A percentile compares a stretch with the other conserved stretches of the same genome.
These are phyloP conservation scores for Gonium pectorale DNA, from an alignment of 139 green algal genomes.

Conservation along the genomic window DNA sequence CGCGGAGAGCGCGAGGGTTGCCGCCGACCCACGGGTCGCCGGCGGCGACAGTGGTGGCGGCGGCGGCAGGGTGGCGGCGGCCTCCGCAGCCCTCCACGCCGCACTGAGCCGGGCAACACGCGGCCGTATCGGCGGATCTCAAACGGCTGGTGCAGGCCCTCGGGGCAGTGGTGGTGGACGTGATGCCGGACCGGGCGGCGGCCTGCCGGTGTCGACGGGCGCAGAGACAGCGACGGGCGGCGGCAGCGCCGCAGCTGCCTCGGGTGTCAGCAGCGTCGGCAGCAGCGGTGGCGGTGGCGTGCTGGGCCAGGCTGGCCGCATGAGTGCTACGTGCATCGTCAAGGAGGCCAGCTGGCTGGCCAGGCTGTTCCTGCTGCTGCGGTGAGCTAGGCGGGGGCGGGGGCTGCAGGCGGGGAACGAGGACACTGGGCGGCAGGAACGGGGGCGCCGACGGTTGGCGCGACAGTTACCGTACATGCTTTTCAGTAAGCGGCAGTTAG, in stretches of 20 bases:
- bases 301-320: background rate
- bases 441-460: too few relatives aligned
- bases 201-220: background rate
- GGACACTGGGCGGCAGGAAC: too few relatives aligned
- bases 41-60: background rate
- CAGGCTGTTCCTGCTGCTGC: background rate
- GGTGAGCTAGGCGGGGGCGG: too few relatives aligned
- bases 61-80: background rate
- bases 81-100: background rate
- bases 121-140: too few relatives aligned
- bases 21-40: too few relatives aligned
- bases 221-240: background rate
- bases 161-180: too few relatives aligned
- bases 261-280: background rate
- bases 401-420: too few relatives aligned
- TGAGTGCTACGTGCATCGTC: background rate
- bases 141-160: too few relatives aligned
- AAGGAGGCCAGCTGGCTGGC: slow-evolving; percentile 6
- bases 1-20: too few relatives aligned
- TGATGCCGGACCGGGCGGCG: background rate
- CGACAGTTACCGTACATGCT: too few relatives aligned
- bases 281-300: background rate
- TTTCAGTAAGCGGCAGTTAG: too few relatives aligned
- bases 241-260: too few relatives aligned
- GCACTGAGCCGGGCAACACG: background rate